Percentiles rank a stretch among this genome's conserved stretches.
These are phyloP conservation scores for Astrephomene gubernaculifera DNA, from an alignment of 139 green algal genomes.

Conservation along the genomic window DNA sequence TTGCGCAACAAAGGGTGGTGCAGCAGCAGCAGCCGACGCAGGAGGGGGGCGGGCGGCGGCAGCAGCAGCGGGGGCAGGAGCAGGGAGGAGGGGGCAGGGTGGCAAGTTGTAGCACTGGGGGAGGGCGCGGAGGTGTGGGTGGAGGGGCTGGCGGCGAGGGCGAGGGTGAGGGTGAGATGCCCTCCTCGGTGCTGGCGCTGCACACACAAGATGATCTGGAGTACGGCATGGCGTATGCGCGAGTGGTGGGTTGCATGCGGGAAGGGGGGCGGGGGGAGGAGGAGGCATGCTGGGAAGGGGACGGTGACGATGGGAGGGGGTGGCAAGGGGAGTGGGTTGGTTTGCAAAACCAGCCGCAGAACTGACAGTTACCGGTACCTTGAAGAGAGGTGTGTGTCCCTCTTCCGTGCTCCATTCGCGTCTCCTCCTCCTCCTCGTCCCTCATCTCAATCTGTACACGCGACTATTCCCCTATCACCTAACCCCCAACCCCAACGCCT, in stretches of 20 bases:
- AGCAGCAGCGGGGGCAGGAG: not conserved
- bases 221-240: conserved; percentile 22
- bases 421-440: not conserved
- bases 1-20: not conserved
- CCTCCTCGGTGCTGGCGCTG: not conserved
- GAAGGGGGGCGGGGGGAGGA: too few relatives aligned
- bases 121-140: not conserved
- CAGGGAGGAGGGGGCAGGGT: too few relatives aligned
- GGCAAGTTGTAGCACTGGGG: too few relatives aligned
- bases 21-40: not conserved
- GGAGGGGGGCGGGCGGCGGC: not conserved
- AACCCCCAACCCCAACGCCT: not conserved
- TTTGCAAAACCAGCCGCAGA: too few relatives aligned
- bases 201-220: conserved; percentile 28
- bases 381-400: too few relatives aligned
- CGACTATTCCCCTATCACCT: too few relatives aligned
- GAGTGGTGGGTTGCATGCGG: not conserved
- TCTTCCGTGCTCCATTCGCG: too few relatives aligned
- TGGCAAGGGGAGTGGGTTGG: too few relatives aligned
- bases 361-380: too few relatives aligned
- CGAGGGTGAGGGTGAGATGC: not conserved
- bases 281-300: too few relatives aligned
- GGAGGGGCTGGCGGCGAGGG: not conserved
- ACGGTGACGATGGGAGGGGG: too few relatives aligned
- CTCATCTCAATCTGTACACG: too few relatives aligned